Base-by-base conservation (phyloP, 805 yeast genomes). In the Barnettozyma sp. region DNA sequence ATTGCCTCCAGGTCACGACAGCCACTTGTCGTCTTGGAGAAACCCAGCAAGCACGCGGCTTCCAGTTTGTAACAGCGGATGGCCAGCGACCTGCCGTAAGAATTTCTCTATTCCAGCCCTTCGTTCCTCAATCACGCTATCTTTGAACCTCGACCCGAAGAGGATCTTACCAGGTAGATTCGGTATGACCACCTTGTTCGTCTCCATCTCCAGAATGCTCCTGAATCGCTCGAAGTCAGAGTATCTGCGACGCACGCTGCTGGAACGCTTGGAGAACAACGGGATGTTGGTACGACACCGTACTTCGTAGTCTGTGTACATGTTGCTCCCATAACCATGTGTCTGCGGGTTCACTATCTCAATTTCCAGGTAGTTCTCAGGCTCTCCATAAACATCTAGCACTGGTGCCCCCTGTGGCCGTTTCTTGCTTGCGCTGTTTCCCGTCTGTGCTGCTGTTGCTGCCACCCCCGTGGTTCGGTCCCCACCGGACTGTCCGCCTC, bases 231-330 rank as follows among this genome's bases (percentile, higher is more conserved):
- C 97, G 57, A 90, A 90, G 52, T 92, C 97, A 29, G 87, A 76
- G 63, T 86, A 90, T 33, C 97, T 62, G 48, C 98, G 71, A 42
- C 97, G 74, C 6, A 87, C 95, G 22, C 68, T 60, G 21, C 86
- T 75, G 26, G 58, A 58, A 34, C 77, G 65, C 42, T 73, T 70
- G 43, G 73, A 73, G 60, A 92, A 90, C 3, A 87, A 78, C 1
- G 97, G 97, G 38, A 92, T 76, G 59, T 92, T 90, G 17, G 97
- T 90, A 58, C 87, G 69, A 56, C 96, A 86, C 7, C 82, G 68
- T 16, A 90, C 76, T 58, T 88, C 97, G 59, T 90, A 90, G 59
- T 90, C 97, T 8, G 97, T 90, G 57, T 70, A 90, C 78, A 79
- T 76, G 20, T 76, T 71, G 22, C 76, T 60, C 5, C 73, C 74